Evolutionary conservation across 257 asterid genomes (phyloP).

Genomic region (Petunia secreta): DNA sequence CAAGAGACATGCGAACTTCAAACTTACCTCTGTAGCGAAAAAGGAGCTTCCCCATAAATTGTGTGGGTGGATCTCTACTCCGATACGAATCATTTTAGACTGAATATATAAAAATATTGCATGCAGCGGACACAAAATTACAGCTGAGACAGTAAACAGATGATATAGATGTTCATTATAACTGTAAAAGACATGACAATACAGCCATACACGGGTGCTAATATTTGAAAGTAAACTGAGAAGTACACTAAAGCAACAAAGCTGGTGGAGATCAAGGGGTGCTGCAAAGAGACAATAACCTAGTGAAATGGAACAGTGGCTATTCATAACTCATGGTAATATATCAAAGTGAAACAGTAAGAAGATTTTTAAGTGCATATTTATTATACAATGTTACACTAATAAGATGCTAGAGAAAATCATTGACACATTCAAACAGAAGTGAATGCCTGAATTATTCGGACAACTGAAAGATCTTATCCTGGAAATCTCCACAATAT

Average conservation of each 20-base stretch:
- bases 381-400: neutral
- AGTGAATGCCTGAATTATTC: neutral
- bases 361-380: neutral
- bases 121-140: neutral
- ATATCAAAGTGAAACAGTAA: neutral
- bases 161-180: conserved; percentile 3
- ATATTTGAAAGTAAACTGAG: neutral
- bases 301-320: conserved; percentile 13
- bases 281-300: neutral
- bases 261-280: neutral
- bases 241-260: neutral
- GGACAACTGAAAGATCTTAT: neutral
- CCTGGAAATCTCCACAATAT: neutral
- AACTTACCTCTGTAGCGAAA: neutral
- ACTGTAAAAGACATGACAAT: neutral
- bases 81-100: neutral
- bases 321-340: neutral
- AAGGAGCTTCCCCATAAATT: neutral
- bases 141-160: neutral
- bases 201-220: neutral
- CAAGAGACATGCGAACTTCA: neutral
- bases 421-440: neutral
- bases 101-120: neutral
- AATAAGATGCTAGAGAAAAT: neutral
- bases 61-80: neutral